Conservation (phyloP, 768 basidiomycete species). For the Tremella fuciformis region DNA sequence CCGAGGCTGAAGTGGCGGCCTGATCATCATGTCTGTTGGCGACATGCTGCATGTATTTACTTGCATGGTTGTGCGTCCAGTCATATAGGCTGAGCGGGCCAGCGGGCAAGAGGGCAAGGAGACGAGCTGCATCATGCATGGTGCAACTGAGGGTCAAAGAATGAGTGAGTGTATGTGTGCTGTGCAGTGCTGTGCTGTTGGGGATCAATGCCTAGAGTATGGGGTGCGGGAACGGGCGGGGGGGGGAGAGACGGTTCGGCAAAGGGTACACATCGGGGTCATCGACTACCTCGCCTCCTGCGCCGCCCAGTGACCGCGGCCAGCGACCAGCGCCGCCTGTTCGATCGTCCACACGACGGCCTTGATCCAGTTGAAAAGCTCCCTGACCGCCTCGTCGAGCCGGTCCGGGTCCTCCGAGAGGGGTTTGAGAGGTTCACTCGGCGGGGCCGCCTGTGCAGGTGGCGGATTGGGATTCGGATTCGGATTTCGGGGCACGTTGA, state of each 20-base stretch:
- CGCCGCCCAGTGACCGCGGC: slow-evolving; percentile 4
- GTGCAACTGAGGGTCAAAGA: no score
- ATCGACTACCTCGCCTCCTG: slow-evolving; percentile 15
- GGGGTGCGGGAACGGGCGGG: background rate
- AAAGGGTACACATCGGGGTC: no score
- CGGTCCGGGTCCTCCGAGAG: slow-evolving; percentile 44
- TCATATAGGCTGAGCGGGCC: no score
- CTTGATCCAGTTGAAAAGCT: slow-evolving; percentile 52
- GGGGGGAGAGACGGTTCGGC: no score
- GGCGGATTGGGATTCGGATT: slow-evolving; percentile 8
- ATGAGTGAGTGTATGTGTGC: no score
- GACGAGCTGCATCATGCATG: no score
- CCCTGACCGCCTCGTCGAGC: slow-evolving; percentile 46
- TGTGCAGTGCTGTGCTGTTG: background rate
- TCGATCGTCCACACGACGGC: slow-evolving; percentile 51
- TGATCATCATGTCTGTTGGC: slow-evolving; percentile 3
- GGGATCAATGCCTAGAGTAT: slow-evolving; percentile 13
- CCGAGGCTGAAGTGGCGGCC: slow-evolving; percentile 18
- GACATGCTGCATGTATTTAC: no score
- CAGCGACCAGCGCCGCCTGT: slow-evolving; percentile 47
- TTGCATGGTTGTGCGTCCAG: no score
- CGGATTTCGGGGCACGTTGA: background rate
- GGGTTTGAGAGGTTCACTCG: background rate
- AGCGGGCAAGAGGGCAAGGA: no score
- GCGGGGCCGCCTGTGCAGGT: slow-evolving; percentile 1